Base-by-base conservation (phyloP, 495 filamentous ascomycete genomes). In the Penicillium antarcticum region DNA sequence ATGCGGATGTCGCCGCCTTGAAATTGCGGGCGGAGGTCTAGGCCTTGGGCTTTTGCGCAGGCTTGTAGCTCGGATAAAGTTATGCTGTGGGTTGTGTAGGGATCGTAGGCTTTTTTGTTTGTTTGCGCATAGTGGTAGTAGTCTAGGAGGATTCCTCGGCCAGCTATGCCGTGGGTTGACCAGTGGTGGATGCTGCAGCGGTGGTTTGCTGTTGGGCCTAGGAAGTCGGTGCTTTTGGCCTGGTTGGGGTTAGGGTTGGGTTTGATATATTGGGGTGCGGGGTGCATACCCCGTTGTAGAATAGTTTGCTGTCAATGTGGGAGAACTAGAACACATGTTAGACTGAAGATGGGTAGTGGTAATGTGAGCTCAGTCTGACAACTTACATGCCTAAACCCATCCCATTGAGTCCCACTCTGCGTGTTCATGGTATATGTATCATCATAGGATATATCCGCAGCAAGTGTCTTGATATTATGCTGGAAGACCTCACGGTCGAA, bases 371-470 rank as follows among this genome's bases (percentile, higher is more conserved):
- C 26, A 12, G 11, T 9, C 26, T n/a, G 11, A 33, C 23, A n/a
- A 56, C 60, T 31, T 66, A 81, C 77, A 59, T 88, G 85, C 45
- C 83, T 67, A 44, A 89, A 82, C 18, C 84, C 83, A 64, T 91
- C 87, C 87, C 87, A 89, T 65, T 91, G 87, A 2, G 82, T 84
- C 16, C 81, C 79, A 56, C 78, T 79, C 59, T 90, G 87, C 0
- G 87, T 89, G 61, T 90, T 90, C 63, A 89, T 60, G 3, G 69
- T 71, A 47, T 87, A 83, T 33, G 80, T 71, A 55, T 88, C 85
- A 44, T 87, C 82, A 49, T 79, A 82, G 0, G 71, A 72, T 6
- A 77, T 36, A 19, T 65, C 69, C 26, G 66, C 60, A 0, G 57
- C 49, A 0, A 79, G 44, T 0, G 60, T 53, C 51, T 79, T 81